Conservation (phyloP, 2,329 filamentous ascomycete species). For the Aquanectria penicillioides region DNA sequence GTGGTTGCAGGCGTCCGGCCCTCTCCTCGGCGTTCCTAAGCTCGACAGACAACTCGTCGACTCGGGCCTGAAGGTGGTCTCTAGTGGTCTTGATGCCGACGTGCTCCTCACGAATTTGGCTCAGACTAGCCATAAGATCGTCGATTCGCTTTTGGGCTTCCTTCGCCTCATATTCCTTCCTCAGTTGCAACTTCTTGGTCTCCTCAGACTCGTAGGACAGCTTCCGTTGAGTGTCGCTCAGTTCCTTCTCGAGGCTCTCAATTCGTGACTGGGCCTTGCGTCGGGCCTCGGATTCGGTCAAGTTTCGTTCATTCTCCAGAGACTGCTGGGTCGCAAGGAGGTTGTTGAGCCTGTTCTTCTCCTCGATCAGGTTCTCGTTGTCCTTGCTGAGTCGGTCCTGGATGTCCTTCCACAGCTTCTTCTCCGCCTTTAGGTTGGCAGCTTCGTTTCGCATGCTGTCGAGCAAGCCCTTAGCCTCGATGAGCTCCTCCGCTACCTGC, state of each 20-base stretch:
- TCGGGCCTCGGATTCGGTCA: constrained; percentile 82
- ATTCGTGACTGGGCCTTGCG: constrained; percentile 82
- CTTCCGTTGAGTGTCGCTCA: constrained; percentile 82
- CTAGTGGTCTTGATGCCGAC: constrained; percentile 86
- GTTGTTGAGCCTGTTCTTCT: constrained; percentile 84
- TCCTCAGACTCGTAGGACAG: constrained; percentile 86
- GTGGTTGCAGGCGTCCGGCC: constrained; percentile 81
- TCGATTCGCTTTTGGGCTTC: constrained; percentile 93
- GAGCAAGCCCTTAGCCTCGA: constrained; percentile 82
- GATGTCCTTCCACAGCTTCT: constrained; percentile 93
- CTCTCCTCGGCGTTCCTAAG: constrained; percentile 91
- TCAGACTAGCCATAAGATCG: constrained; percentile 83
- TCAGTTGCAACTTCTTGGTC: constrained; percentile 80
- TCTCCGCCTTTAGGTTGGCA: constrained; percentile 93
- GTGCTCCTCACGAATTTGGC: constrained; percentile 86
- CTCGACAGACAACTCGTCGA: constrained; percentile 90
- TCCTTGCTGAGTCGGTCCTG: constrained; percentile 89
- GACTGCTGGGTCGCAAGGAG: constrained; percentile 87
- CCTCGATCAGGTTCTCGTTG: constrained; percentile 84
- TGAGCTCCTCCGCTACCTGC: constrained; percentile 90
- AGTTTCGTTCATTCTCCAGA: constrained; percentile 90
- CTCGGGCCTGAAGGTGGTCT: constrained; percentile 88
- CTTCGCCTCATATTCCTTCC: constrained; percentile 90
- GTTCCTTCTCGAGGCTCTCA: constrained; percentile 81
- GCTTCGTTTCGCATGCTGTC: constrained; percentile 92